Conservation (phyloP, 116 monocot genomes). For the Papilionanthe hybrid region DNA sequence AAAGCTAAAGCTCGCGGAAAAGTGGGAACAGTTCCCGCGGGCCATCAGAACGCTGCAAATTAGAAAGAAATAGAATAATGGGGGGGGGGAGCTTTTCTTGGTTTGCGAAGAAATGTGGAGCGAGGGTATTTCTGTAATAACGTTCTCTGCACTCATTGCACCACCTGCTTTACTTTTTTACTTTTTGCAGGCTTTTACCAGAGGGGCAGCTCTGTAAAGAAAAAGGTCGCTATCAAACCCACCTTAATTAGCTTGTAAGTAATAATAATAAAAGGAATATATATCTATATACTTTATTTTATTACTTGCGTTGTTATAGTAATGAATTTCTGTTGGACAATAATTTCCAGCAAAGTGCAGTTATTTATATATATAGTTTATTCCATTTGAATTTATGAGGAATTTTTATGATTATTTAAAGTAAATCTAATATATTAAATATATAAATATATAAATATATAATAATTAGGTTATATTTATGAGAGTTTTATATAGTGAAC, state of each 20-base stretch:
- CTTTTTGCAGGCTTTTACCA: conserved; percentile 7
- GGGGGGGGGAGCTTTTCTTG: neutral
- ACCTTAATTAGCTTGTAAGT: neutral
- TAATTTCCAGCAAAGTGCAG: too few relatives aligned
- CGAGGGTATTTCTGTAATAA: conserved; percentile 7
- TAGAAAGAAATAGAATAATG: neutral
- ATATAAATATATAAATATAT: too few relatives aligned
- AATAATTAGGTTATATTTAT: too few relatives aligned
- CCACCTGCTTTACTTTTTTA: neutral
- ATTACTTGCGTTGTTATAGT: too few relatives aligned
- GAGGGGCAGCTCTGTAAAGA: neutral
- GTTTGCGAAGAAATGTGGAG: neutral
- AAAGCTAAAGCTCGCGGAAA: neutral
- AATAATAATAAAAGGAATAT: too few relatives aligned
- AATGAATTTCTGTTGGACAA: too few relatives aligned
- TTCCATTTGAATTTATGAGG: too few relatives aligned
- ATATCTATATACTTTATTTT: too few relatives aligned
- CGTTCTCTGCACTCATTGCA: neutral
- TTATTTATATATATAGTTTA: too few relatives aligned
- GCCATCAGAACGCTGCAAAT: neutral
- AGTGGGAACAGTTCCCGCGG: neutral
- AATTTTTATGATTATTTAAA: too few relatives aligned
- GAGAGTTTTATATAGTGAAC: too few relatives aligned
- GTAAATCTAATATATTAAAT: too few relatives aligned
- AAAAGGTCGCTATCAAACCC: neutral